Percentiles rank a stretch among this genome's conserved stretches.
These are phyloP conservation scores for Copromyces sp. DNA, from an alignment of 495 filamentous ascomycete species.

Conservation along the genomic window DNA sequence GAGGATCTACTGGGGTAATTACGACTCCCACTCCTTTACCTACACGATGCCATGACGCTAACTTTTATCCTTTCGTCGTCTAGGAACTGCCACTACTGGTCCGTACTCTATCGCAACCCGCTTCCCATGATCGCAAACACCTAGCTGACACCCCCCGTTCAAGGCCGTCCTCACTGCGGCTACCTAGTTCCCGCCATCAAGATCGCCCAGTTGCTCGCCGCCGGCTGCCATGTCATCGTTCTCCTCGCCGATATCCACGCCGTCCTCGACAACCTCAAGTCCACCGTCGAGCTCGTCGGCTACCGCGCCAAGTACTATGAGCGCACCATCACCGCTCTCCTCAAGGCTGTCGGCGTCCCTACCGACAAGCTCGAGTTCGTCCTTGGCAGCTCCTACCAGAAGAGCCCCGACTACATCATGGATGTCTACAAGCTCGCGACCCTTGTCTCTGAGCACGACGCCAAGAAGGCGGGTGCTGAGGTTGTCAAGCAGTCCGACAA, in stretches of 20 bases:
- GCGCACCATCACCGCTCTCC: slow-evolving; percentile 51
- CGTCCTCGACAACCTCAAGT: slow-evolving; percentile 77
- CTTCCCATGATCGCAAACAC: background rate
- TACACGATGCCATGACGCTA: too few relatives aligned
- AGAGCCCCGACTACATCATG: slow-evolving; percentile 57
- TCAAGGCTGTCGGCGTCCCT: slow-evolving; percentile 60
- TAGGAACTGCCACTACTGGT: slow-evolving; percentile 70
- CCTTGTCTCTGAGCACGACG: slow-evolving; percentile 54
- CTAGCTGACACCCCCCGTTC: background rate
- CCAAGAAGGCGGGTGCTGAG: slow-evolving; percentile 81
- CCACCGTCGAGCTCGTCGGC: slow-evolving; percentile 79
- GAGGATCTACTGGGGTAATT: slow-evolving; percentile 74
- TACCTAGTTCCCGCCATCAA: slow-evolving; percentile 84
- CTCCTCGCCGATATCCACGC: slow-evolving; percentile 76
- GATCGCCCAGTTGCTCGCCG: slow-evolving; percentile 76
- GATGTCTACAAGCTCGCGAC: slow-evolving; percentile 54
- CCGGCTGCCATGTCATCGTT: slow-evolving; percentile 72
- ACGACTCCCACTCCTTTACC: background rate
- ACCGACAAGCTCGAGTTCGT: slow-evolving; percentile 77
- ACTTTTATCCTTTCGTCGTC: background rate
- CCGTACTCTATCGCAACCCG: slow-evolving; percentile 48
- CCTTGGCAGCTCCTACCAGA: slow-evolving; percentile 77
- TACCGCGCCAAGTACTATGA: slow-evolving; percentile 65
- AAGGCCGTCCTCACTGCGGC: slow-evolving; percentile 30
- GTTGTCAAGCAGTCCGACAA: slow-evolving; percentile 83